Conservation (phyloP, 495 filamentous ascomycete species). For the Umbilicaria muhlenbergii region DNA sequence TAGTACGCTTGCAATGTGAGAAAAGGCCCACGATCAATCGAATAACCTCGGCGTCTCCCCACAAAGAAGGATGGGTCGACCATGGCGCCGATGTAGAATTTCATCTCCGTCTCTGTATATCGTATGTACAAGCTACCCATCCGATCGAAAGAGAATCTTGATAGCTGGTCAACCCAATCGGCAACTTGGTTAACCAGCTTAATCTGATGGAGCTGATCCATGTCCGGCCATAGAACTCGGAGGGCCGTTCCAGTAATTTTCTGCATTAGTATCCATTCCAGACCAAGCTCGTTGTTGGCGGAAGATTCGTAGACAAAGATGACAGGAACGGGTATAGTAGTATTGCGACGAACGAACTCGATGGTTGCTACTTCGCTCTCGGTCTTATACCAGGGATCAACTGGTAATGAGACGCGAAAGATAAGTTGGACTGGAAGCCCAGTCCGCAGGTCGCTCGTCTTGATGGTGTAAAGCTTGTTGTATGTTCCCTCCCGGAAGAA, state of each 20-base stretch:
- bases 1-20: not conserved
- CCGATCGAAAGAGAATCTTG: not conserved
- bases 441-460: not conserved
- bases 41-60: not conserved
- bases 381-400: slow-evolving; percentile 35
- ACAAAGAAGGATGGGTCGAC: not conserved
- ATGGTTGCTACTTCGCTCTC: slow-evolving; percentile 41
- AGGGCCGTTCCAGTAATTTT: slow-evolving; percentile 27
- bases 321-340: slow-evolving; percentile 34
- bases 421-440: slow-evolving; percentile 12
- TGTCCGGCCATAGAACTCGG: slow-evolving; percentile 23
- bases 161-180: not conserved
- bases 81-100: not conserved
- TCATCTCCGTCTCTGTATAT: not conserved
- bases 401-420: slow-evolving; percentile 36
- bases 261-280: slow-evolving; percentile 46
- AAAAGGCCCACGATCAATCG: not conserved
- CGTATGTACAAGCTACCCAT: slow-evolving; percentile 2
- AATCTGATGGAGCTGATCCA: slow-evolving; percentile 4
- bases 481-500: slow-evolving; percentile 7
- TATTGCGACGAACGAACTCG: slow-evolving; percentile 25
- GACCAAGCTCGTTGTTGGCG: slow-evolving; percentile 29
- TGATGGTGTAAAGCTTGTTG: slow-evolving; percentile 11
- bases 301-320: slow-evolving; percentile 33
- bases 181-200: not conserved